Evolutionary conservation across 352 stramenopile species (phyloP).

Genomic region (Phytophthora tentaculata): DNA sequence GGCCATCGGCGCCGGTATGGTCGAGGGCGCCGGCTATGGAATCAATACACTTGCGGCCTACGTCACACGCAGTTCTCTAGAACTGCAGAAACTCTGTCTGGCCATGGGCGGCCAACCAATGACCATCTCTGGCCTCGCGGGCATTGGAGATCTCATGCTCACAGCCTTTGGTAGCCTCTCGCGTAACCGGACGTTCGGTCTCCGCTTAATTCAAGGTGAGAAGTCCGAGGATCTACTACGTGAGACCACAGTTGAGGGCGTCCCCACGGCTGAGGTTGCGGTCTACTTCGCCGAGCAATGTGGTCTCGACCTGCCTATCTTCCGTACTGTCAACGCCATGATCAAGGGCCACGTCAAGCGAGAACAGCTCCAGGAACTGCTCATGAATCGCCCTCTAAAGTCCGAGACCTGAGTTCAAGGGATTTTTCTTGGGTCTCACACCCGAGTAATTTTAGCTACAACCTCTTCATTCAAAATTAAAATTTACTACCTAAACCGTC

Average conservation of each 20-base stretch:
- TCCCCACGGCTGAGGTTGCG: slow-evolving; percentile 95
- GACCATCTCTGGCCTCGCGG: slow-evolving; percentile 95
- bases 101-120: slow-evolving; percentile 94
- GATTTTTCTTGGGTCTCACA: no score
- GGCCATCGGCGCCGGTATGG: slow-evolving; percentile 97
- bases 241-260: slow-evolving; percentile 92
- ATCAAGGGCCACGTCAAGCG: slow-evolving; percentile 81
- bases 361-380: slow-evolving; percentile 74
- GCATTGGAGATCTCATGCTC: slow-evolving; percentile 95
- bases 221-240: slow-evolving; percentile 94
- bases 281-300: slow-evolving; percentile 92
- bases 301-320: slow-evolving; percentile 92
- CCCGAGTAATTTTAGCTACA: no score
- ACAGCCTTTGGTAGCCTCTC: slow-evolving; percentile 97
- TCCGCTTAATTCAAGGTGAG: slow-evolving; percentile 93
- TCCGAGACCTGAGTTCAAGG: slow-evolving; percentile 81
- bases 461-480: no score
- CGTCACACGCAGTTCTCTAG: slow-evolving; percentile 95
- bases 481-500: no score
- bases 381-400: slow-evolving; percentile 86
- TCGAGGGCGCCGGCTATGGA: slow-evolving; percentile 95
- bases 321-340: slow-evolving; percentile 86
- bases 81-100: slow-evolving; percentile 96
- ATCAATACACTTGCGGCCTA: slow-evolving; percentile 96
- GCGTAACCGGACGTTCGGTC: slow-evolving; percentile 95